Percentiles rank a stretch among this genome's conserved stretches.
These are phyloP conservation scores for Leccinum ponderosum DNA, from an alignment of 1,284 basidiomycete genomes.

Conservation along the genomic window DNA sequence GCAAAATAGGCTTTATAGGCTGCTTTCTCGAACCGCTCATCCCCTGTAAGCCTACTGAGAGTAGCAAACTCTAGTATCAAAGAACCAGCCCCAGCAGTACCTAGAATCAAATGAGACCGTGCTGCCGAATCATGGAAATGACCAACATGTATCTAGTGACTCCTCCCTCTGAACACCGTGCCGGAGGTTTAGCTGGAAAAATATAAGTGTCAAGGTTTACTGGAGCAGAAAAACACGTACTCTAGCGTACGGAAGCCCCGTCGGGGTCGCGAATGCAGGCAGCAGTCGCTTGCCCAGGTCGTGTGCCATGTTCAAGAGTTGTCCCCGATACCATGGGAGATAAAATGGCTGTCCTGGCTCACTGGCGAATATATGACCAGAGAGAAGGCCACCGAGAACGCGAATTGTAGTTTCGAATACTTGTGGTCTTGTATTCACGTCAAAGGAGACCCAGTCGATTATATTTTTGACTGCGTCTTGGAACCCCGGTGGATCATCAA, in stretches of 20 bases:
- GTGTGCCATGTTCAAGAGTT: slow-evolving; percentile 76
- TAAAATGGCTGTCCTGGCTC: slow-evolving; percentile 64
- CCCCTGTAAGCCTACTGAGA: slow-evolving; percentile 84
- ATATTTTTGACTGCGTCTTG: slow-evolving; percentile 73
- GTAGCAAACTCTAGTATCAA: slow-evolving; percentile 92
- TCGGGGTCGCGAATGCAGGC: slow-evolving; percentile 87
- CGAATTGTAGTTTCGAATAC: slow-evolving; percentile 91
- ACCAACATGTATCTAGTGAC: slow-evolving; percentile 76
- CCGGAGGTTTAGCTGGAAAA: slow-evolving; percentile 67
- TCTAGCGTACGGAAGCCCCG: slow-evolving; percentile 87
- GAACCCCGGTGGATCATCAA: slow-evolving; percentile 73
- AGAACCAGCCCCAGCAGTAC: slow-evolving; percentile 90
- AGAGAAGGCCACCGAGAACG: slow-evolving; percentile 85
- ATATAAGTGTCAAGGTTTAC: not conserved
- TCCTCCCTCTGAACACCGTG: slow-evolving; percentile 69
- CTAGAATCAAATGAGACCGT: slow-evolving; percentile 40
- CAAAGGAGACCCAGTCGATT: slow-evolving; percentile 79
- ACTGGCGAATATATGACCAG: slow-evolving; percentile 81
- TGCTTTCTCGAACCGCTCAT: slow-evolving; percentile 82
- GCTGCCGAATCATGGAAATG: slow-evolving; percentile 2
- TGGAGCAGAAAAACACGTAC: slow-evolving; percentile 41
- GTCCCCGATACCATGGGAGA: slow-evolving; percentile 74
- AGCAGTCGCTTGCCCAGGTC: slow-evolving; percentile 85
- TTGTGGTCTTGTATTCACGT: slow-evolving; percentile 89
- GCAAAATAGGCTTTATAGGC: slow-evolving; percentile 88